Base-by-base conservation (phyloP, 2,329 filamentous ascomycete genomes). In the Penicillium occitanis region DNA sequence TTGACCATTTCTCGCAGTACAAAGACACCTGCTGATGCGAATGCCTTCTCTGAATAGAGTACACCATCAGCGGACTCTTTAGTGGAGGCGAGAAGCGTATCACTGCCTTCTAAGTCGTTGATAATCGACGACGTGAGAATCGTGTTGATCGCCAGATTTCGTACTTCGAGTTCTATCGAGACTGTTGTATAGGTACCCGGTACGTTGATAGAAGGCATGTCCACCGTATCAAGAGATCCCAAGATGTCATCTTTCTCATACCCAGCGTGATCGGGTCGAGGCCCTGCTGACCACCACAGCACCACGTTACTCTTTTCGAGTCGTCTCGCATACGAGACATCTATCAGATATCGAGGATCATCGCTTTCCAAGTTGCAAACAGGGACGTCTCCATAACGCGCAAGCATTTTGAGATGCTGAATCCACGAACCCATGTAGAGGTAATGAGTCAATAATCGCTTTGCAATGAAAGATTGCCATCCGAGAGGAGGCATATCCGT, bases 1-100 rank as follows among this genome's bases (percentile, higher is more conserved):
- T 97, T 97, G 71, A 99, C 95, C 93, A 99, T 97, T 72, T 98
- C 96, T 14, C 95, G 90, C 3, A 99, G 84, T 0, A 99, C 95
- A 6, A 90, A 86, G 4, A 98, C 91, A 64, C 93, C 92, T 2
- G 94, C 93, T 60, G 92, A 91, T n/a, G 94, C 90, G 75, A 99
- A 99, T 0, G 94, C 92, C 67, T 90, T 95, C 68, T 97, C 93
- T 0, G 93, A 91, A 68, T 91, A 91, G 6, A 96, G 86, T 19
- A 89, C 85, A 0, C 88, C 89, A 66, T 90, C 88, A 10, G 84
- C 85, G 1, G 83, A 76, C 0, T 81, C 83, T 7, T 85, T 86
- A 0, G 90, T 89, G 25, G 91, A 89, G 71, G 96, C 96, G 75
- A 97, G 91, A 0, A 93, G 89, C 25, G 96, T 86, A 0, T 98